Base-by-base conservation (phyloP, 1,284 basidiomycete species). In the Ganoderma resinaceum region DNA sequence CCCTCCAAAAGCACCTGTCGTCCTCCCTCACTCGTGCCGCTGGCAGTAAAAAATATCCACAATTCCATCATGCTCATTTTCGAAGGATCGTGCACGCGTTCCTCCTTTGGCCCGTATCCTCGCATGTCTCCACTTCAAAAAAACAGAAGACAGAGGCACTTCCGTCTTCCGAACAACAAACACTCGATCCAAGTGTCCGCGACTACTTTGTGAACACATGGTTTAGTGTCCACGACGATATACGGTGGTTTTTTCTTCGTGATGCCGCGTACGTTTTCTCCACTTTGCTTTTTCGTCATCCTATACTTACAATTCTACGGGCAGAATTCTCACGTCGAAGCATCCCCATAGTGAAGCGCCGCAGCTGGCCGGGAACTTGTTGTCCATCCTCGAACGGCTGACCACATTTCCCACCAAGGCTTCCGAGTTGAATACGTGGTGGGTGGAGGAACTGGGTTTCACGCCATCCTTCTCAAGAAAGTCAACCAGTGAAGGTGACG, bases 191-290 rank as follows among this genome's bases (percentile, higher is more conserved):
- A 2, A 91, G 93, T 71, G 89, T 95, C 11, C 80, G 87, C 29
- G 84, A 90, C 63, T 79, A 85, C 33, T 94, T 95, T 76, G 81
- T 90, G 67, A 86, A 88, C 46, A 89, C 85, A 12, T 95, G 91
- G 89, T 85, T 95, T 70, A 90, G 89, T 72, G 89, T 93, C 20
- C 83, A 97, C 78, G 95, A 97, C 72, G 98, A 99, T 78, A 84
- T 99, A 33, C 90, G 97, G 67, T 98, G 94, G 91, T 95, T 94
- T 79, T 98, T 98, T 82, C 87, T 98, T 69, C 89, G 93, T 46
- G 96, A 98, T 76, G 84, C 93, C 35, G 88, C 86, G 92, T 95
- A 82, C 63, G 89, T 82, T 43, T 64, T 61, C 8, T 43, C 18
- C 12, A 57, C 49, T 35, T 12, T n/a, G 12, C 33, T 2, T 52